Conservation (phyloP, 306 rosid species). For the peach (Prunus persica) region Prunus_persica_NCBIv2 NC_034010.1:928001-928500, state of each 20-base stretch:
- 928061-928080: neutral
- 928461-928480: conserved; percentile 95
- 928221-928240: neutral
- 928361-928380: neutral
- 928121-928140: neutral
- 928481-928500: conserved; percentile 56
- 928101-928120: neutral
- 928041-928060: neutral
- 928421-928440: conserved; percentile 94
- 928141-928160: neutral
- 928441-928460: conserved; percentile 89
- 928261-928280: neutral
- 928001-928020: too few relatives aligned
- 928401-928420: conserved; percentile 99
- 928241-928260: neutral
- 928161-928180: neutral
- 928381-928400: conserved; percentile 77
- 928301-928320: conserved; percentile 9
- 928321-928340: neutral
- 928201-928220: neutral
- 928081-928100: neutral
- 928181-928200: neutral
- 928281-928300: conserved; percentile 9
- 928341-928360: neutral
- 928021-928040: neutral